phyloP scores from a whole-genome alignment of 1,284 basidiomycete species.

The Cutaneotrichosporon arboriforme region DNA sequence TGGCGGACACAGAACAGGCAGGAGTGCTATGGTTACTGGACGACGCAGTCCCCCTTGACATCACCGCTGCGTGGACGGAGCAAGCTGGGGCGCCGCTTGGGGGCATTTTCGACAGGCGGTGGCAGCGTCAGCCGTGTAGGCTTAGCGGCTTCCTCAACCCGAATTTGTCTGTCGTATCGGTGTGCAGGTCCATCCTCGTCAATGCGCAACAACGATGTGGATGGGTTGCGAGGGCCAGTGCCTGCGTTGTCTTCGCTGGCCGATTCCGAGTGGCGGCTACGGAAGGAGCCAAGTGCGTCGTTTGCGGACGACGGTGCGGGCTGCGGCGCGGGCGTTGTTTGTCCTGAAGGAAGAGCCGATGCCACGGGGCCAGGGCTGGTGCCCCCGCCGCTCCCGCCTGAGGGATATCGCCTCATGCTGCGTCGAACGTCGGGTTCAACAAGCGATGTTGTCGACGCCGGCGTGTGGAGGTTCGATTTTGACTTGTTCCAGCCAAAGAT shows the following conservation, averaged over 20 bases:
- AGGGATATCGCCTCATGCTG: conserved; percentile 2
- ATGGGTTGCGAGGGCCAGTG: conserved; percentile 8
- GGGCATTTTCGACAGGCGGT: conserved; percentile 7
- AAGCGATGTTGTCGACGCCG: conserved; percentile 9
- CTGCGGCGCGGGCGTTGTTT: background rate
- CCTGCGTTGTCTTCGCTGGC: conserved; percentile 11
- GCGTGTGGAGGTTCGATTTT: conserved; percentile 7
- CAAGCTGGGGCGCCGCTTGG: background rate
- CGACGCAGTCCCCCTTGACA: background rate
- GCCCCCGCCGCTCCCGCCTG: background rate
- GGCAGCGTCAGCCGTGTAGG: background rate
- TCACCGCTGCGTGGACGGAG: background rate
- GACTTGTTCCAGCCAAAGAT: conserved; percentile 15
- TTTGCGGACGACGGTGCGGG: background rate
- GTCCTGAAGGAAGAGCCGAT: background rate
- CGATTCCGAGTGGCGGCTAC: conserved; percentile 13
- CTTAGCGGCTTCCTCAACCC: background rate
- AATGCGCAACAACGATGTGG: conserved; percentile 15
- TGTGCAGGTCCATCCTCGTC: conserved; percentile 18
- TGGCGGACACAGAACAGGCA: background rate
- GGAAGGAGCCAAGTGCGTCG: conserved; percentile 3
- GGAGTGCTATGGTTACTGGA: background rate
- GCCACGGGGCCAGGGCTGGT: background rate
- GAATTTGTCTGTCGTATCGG: background rate
- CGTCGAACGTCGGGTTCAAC: conserved; percentile 1